A percentile compares a stretch with the other conserved stretches of the same genome.
Evolutionary conservation across 371 early-diverging fungal genomes (phyloP).

Genomic region (Chytridium lagenaria): DNA sequence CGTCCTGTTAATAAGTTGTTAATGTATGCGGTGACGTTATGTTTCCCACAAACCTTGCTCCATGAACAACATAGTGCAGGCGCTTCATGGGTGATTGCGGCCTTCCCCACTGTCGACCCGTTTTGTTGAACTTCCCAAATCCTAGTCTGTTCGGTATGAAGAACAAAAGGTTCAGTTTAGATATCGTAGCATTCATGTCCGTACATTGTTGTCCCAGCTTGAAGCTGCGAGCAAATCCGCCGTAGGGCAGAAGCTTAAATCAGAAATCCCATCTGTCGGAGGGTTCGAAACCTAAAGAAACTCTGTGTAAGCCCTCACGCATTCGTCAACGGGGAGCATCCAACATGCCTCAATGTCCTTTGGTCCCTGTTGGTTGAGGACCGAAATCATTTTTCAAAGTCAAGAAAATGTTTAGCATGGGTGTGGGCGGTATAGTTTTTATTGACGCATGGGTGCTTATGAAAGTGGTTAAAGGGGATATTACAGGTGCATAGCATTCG

Average conservation of each 20-base stretch:
- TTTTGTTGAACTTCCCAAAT: conserved; percentile 85
- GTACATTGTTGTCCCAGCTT: conserved; percentile 93
- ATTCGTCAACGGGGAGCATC: too few species aligned
- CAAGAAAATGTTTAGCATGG: too few species aligned
- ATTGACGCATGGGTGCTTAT: too few species aligned
- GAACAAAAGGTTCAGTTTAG: not conserved
- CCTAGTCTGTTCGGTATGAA: conserved; percentile 68
- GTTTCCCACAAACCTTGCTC: conserved; percentile 76
- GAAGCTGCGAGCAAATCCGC: conserved; percentile 85
- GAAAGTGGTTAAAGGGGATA: not conserved
- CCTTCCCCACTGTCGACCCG: conserved; percentile 76
- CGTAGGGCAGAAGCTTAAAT: conserved; percentile 77
- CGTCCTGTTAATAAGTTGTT: conserved; percentile 67
- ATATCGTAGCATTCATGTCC: not conserved
- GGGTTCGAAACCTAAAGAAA: conserved; percentile 36
- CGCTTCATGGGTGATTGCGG: conserved; percentile 80
- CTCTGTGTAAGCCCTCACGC: not conserved
- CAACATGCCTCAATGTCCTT: conserved; percentile 29
- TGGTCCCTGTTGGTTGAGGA: not conserved
- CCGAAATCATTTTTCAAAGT: conserved; percentile 1
- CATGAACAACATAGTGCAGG: conserved; percentile 86
- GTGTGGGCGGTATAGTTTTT: too few species aligned
- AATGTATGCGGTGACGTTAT: not conserved
- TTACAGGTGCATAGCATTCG: too few species aligned
- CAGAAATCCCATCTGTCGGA: conserved; percentile 75